Percentiles rank a stretch among this genome's conserved stretches.
Conservation (phyloP, 2,329 filamentous ascomycete genomes). For the Aspergillus clavatus region DNA sequence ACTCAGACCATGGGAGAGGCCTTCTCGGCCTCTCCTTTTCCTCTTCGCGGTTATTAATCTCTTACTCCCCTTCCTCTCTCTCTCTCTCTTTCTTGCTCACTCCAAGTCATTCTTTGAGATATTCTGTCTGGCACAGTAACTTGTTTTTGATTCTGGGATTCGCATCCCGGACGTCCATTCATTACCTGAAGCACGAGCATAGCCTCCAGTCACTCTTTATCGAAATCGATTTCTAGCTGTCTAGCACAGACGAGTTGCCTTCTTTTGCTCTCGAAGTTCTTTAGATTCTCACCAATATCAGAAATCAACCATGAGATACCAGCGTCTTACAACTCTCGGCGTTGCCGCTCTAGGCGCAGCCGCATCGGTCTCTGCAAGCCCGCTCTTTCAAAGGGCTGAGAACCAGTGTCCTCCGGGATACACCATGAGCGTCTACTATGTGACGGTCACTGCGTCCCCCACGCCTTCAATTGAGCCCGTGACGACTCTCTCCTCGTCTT, state of each 20-base stretch:
- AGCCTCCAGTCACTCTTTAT: slow-evolving; percentile 16
- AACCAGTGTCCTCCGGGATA: slow-evolving; percentile 25
- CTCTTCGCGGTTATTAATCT: neutral
- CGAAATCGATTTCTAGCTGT: slow-evolving; percentile 4
- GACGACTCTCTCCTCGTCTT: slow-evolving; percentile 8
- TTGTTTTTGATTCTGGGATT: slow-evolving; percentile 20
- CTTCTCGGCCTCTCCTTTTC: neutral
- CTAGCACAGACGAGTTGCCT: slow-evolving; percentile 3
- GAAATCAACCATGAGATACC: slow-evolving; percentile 24
- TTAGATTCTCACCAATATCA: neutral
- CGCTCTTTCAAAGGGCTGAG: slow-evolving; percentile 12
- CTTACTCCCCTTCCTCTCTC: neutral
- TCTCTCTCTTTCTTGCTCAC: slow-evolving; percentile 2
- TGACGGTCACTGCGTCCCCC: slow-evolving; percentile 18
- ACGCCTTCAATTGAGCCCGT: slow-evolving; percentile 10
- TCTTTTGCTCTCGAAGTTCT: slow-evolving; percentile 3
- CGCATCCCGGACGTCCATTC: slow-evolving; percentile 27
- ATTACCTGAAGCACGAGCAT: slow-evolving; percentile 12
- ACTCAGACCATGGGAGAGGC: neutral
- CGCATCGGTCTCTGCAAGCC: slow-evolving; percentile 23
- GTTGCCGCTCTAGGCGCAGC: slow-evolving; percentile 22
- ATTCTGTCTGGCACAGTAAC: slow-evolving; percentile 22
- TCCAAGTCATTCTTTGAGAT: slow-evolving; percentile 8
- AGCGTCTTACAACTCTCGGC: slow-evolving; percentile 18
- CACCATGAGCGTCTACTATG: slow-evolving; percentile 23